These are phyloP conservation scores for Suhomyces bolitotheri DNA, from an alignment of 1,139 yeast species.

Conservation along the genomic window DNA sequence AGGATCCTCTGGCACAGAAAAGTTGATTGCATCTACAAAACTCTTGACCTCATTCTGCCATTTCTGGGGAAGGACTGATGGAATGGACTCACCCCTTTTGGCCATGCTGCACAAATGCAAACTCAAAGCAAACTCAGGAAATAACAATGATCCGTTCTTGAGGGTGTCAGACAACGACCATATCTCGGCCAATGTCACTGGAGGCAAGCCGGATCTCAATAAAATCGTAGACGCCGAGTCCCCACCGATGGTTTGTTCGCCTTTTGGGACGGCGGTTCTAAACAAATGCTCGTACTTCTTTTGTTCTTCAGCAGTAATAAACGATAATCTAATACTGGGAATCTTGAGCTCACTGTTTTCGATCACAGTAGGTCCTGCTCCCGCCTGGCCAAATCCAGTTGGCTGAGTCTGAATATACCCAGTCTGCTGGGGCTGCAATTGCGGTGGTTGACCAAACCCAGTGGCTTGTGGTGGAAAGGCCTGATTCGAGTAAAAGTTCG, in stretches of 20 bases:
- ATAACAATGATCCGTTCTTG: constrained; percentile 78
- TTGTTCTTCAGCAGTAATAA: constrained; percentile 84
- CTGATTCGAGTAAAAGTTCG: constrained; percentile 1
- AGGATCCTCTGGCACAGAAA: constrained; percentile 68
- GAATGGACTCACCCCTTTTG: constrained; percentile 75
- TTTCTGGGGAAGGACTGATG: constrained; percentile 67
- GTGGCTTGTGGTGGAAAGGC: constrained; percentile 16
- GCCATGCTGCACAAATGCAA: constrained; percentile 83
- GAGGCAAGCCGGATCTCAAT: constrained; percentile 75
- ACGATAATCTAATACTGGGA: constrained; percentile 73
- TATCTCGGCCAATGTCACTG: constrained; percentile 77
- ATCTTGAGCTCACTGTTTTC: constrained; percentile 49
- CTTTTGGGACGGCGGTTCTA: constrained; percentile 70
- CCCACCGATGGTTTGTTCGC: constrained; percentile 76
- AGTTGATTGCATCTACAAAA: constrained; percentile 85
- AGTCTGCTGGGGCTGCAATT: constrained; percentile 31
- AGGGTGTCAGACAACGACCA: constrained; percentile 92
- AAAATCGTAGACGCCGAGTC: constrained; percentile 77
- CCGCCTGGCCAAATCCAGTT: constrained; percentile 32
- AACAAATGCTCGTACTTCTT: constrained; percentile 80
- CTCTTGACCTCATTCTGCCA: constrained; percentile 82
- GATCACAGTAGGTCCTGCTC: constrained; percentile 27
- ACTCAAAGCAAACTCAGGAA: constrained; percentile 94
- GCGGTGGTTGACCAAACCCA: constrained; percentile 20
- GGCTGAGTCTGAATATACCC: constrained; percentile 40